Evolutionary conservation across 257 asterid genomes (phyloP).

Genomic region (Solanum etuberosum): DNA sequence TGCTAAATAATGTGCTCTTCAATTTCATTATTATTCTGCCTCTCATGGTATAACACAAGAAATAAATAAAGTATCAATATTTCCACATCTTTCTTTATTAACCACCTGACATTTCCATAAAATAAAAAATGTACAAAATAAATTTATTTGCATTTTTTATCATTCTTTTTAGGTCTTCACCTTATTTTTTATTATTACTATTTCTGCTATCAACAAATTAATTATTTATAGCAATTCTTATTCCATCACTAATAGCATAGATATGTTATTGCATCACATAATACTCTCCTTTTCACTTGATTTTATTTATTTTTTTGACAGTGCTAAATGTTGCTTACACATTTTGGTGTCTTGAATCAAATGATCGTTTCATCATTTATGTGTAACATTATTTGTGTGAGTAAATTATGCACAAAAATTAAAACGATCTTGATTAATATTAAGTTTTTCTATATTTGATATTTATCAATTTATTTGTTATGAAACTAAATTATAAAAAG

Average conservation of each 20-base stretch:
- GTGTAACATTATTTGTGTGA: neutral
- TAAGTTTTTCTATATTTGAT: neutral
- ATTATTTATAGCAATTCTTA: too few species aligned
- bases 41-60: neutral
- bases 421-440: neutral
- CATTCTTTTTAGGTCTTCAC: neutral
- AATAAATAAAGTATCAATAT: too few species aligned
- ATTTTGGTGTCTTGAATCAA: neutral
- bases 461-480: too few species aligned
- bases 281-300: too few species aligned
- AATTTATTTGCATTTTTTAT: neutral
- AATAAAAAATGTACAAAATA: too few species aligned
- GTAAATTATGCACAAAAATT: neutral
- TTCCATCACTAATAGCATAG: too few species aligned
- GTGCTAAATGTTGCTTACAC: neutral
- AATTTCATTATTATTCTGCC: neutral
- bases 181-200: too few species aligned
- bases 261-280: too few species aligned
- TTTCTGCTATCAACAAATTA: neutral
- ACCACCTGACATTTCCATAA: neutral
- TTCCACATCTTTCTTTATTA: neutral
- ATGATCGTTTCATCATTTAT: too few species aligned
- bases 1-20: neutral
- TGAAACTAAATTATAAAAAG: neutral
- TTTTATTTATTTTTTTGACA: too few species aligned